Evolutionary conservation across 129 eudicot species (phyloP), one percentile per base, ranked within the genome.

Genomic region (Escallonia rubra): DNA sequence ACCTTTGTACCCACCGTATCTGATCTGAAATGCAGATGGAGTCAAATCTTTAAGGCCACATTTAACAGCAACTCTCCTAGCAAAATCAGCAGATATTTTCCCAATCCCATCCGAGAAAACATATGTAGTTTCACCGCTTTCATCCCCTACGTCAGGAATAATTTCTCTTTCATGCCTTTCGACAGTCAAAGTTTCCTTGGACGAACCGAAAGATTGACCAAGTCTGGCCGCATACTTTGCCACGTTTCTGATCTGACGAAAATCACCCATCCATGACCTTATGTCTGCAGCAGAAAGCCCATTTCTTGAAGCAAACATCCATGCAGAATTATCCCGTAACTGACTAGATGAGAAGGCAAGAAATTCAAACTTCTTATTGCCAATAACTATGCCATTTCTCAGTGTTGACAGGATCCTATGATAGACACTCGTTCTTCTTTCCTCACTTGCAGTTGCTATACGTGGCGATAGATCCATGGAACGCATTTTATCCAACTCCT

Each of bases 151-250:
- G 66, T 90, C 97, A 14, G 81, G 62, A 59, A 90, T 85, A 4
- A 23, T 49, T 66, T 82, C 84, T 8, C 78, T 67, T 79, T 90
- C 97, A 69, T 82, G 23, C 23, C n/a, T 46, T 43, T 61, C 49
- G 63, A 90, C 92, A 44, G 66, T 87, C 40, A 90, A 60, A 61
- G 92, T 84, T 77, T 90, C 97, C 13, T 81, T 90, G 39, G 97
- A 87, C 4, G 97, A 90, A 62, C 95, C 80, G 11, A 90, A 87
- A 8, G 90, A 90, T 61, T 90, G 97, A 67, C 97, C 97, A 23
- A 90, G 91, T 60, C 97, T 80, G 10, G 97, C 97, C 59, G 97
- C 97, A 79, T 90, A 90, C 75, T 90, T 87, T 14, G 97, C 97
- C 64, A 90, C 97, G 57, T 90, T 90, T 64, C 66, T 82, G 4